Evolutionary conservation across 2,329 filamentous ascomycete genomes (phyloP).

Genomic region (Fusarium keratoplasticum): DNA sequence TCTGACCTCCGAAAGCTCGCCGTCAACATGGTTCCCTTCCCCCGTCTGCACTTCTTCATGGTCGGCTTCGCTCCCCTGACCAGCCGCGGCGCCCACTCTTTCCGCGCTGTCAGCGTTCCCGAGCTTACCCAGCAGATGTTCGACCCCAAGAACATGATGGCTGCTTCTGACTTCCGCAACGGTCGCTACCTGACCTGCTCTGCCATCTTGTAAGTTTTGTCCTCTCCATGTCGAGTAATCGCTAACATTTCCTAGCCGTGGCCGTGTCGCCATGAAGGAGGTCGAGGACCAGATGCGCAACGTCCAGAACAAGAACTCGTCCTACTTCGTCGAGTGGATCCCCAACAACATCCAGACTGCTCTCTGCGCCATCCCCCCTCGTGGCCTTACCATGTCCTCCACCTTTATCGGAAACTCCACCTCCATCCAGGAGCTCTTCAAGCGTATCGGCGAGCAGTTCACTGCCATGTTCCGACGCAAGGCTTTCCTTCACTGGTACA

Average conservation of each 20-base stretch:
- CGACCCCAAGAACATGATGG: conserved; percentile 99
- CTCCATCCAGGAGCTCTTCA: conserved; percentile 99
- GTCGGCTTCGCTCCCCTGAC: conserved; percentile 99
- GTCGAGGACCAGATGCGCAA: conserved; percentile 99
- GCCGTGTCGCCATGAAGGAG: conserved; percentile 99
- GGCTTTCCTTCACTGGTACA: conserved; percentile 99
- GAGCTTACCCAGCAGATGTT: conserved; percentile 99
- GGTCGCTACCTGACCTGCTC: conserved; percentile 99
- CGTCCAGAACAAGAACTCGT: conserved; percentile 99
- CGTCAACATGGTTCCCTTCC: conserved; percentile 99
- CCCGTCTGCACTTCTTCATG: conserved; percentile 99
- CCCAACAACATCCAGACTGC: conserved; percentile 99
- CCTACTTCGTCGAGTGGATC: conserved; percentile 99
- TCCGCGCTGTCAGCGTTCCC: conserved; percentile 97
- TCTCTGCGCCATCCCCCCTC: conserved; percentile 97
- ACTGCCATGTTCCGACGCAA: conserved; percentile 99
- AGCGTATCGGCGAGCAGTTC: conserved; percentile 99
- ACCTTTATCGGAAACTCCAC: conserved; percentile 99
- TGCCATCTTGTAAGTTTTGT: conserved; percentile 84
- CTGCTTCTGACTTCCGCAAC: conserved; percentile 99
- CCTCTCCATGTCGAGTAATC: background rate
- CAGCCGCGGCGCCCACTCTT: conserved; percentile 84
- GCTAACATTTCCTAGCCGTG: conserved; percentile 71
- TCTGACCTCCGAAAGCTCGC: conserved; percentile 99
- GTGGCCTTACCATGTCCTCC: conserved; percentile 98